phyloP scores from a whole-genome alignment of 306 rosid genomes.

The Sophora flavescens region DNA sequence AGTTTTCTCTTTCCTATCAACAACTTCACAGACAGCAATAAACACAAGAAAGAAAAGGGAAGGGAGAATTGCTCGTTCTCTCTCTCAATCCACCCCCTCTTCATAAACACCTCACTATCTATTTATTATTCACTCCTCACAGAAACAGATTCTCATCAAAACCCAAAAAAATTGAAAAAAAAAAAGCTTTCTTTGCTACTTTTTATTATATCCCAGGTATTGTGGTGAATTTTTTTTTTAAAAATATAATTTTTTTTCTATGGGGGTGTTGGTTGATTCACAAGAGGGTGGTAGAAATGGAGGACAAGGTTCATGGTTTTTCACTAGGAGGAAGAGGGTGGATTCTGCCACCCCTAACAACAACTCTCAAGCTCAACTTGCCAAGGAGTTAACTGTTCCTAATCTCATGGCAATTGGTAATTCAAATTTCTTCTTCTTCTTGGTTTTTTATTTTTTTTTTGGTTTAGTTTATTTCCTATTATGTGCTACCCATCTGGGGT shows the following conservation, averaged over 20 bases:
- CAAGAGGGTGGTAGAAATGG: constrained; percentile 49
- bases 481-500: background rate
- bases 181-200: background rate
- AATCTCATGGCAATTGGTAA: constrained; percentile 86
- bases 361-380: constrained; percentile 57
- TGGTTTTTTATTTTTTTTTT: background rate
- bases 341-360: constrained; percentile 57
- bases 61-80: constrained; percentile 5
- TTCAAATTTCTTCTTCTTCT: background rate
- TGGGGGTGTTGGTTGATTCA: constrained; percentile 67
- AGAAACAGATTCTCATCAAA: background rate
- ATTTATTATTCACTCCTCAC: background rate
- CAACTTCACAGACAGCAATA: background rate
- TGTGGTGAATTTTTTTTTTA: background rate
- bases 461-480: background rate
- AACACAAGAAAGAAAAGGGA: background rate
- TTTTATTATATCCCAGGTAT: background rate
- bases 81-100: background rate
- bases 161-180: background rate
- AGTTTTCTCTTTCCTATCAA: constrained; percentile 7
- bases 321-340: constrained; percentile 79
- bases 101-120: background rate
- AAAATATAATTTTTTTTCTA: background rate
- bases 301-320: constrained; percentile 53
- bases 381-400: constrained; percentile 77